Base-by-base conservation (phyloP, 805 yeast genomes). In the Wickerhamiella spandovensis region DNA sequence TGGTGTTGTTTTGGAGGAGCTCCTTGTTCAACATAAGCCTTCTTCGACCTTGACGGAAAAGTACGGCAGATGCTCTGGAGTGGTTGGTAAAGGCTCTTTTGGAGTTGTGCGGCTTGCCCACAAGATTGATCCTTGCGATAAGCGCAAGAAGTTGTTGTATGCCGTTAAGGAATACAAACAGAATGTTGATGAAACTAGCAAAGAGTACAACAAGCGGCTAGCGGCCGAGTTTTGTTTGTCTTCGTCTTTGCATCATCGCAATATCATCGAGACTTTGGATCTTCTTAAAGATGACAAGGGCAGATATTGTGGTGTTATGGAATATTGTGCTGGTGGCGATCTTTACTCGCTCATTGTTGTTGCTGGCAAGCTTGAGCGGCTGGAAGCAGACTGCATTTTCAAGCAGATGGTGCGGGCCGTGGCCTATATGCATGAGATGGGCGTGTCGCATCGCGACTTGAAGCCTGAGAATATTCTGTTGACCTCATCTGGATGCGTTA, bases 61-160 rank as follows among this genome's bases (percentile, higher is more conserved):
- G 61, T 89, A 90, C 64, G 97, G 97, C 43, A 75, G 82, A 51
- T 86, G 96, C 63, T 94, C 84, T 66, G 95, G 87, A 62, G 85
- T 88, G 43, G 77, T 90, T 55, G 97, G 97, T 23, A 75, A 83
- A 49, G 97, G 97, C 38, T 81, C 96, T 0, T 89, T 84, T 70
- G 97, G 97, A 24, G 85, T 86, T 45, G 97, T 89, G 18, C 72
- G 95, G 54, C 76, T 90, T 7, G 77, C 95, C 3, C 96, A 89
- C 68, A 74, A 74, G 58, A 56, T 63, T 15, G 73, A 72, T 50
- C 68, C 73, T 2, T 55, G 57, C 20, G 56, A 51, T 53, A 48
- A 51, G 46, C 64, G 70, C 51, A 73, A 72, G 50, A 60, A 63
- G 39, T 65, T 78, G 17, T 56, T 62, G 43, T 84, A 76, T 67